Conservation (phyloP, 306 rosid species). For the Vicia faba region DNA sequence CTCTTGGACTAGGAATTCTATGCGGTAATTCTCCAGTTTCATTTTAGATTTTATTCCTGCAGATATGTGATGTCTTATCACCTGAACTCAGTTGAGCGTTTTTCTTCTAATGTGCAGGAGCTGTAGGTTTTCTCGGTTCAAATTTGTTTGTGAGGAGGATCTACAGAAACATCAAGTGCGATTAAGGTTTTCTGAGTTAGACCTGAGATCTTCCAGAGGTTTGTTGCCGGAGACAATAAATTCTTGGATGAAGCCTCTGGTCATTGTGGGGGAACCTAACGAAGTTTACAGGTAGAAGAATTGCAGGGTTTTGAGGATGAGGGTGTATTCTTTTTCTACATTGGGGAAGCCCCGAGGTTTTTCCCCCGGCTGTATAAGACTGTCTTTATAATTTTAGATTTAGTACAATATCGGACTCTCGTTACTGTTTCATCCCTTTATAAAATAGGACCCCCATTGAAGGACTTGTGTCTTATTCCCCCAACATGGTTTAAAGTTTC, state of each 20-base stretch:
- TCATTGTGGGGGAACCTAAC: conserved; percentile 48
- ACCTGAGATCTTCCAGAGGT: conserved; percentile 52
- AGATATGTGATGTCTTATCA: conserved; percentile 3
- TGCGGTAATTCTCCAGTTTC: conserved; percentile 70
- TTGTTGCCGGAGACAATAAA: conserved; percentile 40
- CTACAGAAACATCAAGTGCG: conserved; percentile 97
- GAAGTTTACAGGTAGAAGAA: conserved; percentile 53
- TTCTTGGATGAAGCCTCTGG: conserved; percentile 54
- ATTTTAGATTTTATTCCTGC: conserved; percentile 23
- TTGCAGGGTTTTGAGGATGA: conserved; percentile 58
- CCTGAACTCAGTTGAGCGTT: conserved; percentile 17
- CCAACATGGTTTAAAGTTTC: conserved; percentile 37
- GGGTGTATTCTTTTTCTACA: conserved; percentile 68
- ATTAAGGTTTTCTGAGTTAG: conserved; percentile 51
- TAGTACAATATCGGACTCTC: conserved; percentile 53
- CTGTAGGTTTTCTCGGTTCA: conserved; percentile 95
- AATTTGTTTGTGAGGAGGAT: conserved; percentile 96
- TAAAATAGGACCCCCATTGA: conserved; percentile 52
- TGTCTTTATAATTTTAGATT: conserved; percentile 59
- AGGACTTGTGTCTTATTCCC: conserved; percentile 39
- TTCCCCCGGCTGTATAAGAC: conserved; percentile 84
- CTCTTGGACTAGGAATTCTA: conserved; percentile 94
- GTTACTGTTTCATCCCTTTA: conserved; percentile 52
- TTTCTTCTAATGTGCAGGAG: conserved; percentile 60
- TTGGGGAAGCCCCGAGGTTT: conserved; percentile 73